These are phyloP conservation scores for Medicago arabica DNA, from an alignment of 306 rosid species.

Conservation along the genomic window DNA sequence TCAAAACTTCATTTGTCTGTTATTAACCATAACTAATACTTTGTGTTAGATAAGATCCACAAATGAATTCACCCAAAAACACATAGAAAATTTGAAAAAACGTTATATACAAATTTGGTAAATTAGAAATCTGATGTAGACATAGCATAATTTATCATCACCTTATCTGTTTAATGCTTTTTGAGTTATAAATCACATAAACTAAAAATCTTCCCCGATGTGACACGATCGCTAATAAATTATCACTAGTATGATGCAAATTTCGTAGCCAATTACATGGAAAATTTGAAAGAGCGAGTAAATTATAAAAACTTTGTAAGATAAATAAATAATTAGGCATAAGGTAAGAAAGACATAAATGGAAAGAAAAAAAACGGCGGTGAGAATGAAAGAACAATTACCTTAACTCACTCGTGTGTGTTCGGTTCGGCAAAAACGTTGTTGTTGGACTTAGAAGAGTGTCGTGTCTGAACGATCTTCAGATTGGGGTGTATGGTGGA, in stretches of 20 bases:
- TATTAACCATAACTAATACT: too few species aligned
- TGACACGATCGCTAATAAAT: too few species aligned
- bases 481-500: constrained; percentile 46
- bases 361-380: constrained; percentile 18
- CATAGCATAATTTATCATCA: constrained; percentile 18
- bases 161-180: background rate
- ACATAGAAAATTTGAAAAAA: background rate
- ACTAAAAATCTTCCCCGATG: too few species aligned
- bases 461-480: constrained; percentile 51
- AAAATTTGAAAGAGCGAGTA: too few species aligned
- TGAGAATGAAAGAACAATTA: constrained; percentile 27
- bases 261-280: too few species aligned
- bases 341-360: background rate
- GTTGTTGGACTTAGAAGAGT: constrained; percentile 20
- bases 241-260: too few species aligned
- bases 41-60: constrained; percentile 33
- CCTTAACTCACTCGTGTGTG: constrained; percentile 32
- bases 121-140: constrained; percentile 35
- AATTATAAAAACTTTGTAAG: too few species aligned
- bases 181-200: too few species aligned
- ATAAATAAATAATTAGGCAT: background rate
- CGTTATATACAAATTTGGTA: background rate
- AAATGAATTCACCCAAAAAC: background rate
- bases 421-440: background rate
- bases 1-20: background rate